Percentiles rank a stretch among this genome's conserved stretches.
Evolutionary conservation across 75 land plant genomes (phyloP).

Genomic region (Cryptomeria japonica): DNA sequence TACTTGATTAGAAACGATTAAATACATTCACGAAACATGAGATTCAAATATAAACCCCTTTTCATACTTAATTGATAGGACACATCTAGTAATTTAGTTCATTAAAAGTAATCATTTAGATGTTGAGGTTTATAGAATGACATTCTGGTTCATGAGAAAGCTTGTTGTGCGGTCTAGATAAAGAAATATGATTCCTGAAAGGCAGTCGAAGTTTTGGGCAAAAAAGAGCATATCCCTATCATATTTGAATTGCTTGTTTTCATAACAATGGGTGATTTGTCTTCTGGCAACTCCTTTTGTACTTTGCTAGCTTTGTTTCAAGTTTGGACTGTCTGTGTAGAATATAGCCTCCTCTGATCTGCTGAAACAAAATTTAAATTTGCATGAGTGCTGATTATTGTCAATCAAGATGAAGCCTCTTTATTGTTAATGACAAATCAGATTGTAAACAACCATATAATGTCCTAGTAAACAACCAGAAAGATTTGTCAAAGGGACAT

Average conservation of each 20-base stretch:
- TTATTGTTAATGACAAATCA: not conserved
- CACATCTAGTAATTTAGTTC: not conserved
- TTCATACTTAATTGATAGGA: not conserved
- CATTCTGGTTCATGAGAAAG: not conserved
- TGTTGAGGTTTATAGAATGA: not conserved
- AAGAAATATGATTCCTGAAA: not conserved
- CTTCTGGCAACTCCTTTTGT: not conserved
- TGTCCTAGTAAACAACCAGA: no score
- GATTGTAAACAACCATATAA: no score
- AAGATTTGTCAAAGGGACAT: no score
- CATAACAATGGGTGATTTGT: not conserved
- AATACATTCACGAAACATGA: not conserved
- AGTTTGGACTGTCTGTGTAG: not conserved
- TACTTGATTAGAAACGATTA: not conserved
- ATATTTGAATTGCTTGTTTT: not conserved
- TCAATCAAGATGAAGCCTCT: not conserved
- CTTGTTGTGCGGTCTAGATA: not conserved
- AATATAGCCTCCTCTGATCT: not conserved
- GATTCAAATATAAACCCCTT: not conserved
- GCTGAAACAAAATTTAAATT: not conserved
- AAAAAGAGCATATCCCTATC: not conserved
- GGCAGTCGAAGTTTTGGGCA: not conserved
- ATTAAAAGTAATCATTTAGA: not conserved
- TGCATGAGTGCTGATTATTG: not conserved
- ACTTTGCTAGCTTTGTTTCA: not conserved